A percentile compares a stretch with the other conserved stretches of the same genome.
Conservation (phyloP, 305 asterid species). For the Withania somnifera region DNA sequence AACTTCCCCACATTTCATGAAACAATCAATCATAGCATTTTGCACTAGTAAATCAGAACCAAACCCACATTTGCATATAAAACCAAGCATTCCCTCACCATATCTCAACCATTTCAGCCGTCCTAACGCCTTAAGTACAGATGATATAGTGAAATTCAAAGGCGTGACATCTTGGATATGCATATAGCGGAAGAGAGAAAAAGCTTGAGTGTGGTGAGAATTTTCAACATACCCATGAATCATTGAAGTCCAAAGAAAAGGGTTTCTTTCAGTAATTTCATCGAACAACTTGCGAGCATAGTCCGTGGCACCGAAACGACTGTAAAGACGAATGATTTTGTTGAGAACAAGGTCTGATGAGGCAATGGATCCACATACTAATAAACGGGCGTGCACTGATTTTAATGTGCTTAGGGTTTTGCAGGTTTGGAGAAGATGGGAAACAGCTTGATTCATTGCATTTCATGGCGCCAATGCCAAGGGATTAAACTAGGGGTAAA, state of each 20-base stretch:
- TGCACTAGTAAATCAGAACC: constrained; percentile 11
- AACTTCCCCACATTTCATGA: constrained; percentile 9
- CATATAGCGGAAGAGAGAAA: constrained; percentile 6
- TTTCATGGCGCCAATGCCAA: constrained; percentile 11
- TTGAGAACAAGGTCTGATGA: constrained; percentile 11
- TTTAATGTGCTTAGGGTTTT: not conserved
- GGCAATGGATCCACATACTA: constrained; percentile 5
- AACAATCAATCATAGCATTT: constrained; percentile 12
- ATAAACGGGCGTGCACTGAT: constrained; percentile 6
- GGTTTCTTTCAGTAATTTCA: constrained; percentile 8
- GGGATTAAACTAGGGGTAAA: not conserved
- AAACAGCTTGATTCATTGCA: constrained; percentile 6
- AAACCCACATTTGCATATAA: constrained; percentile 6
- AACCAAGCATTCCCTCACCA: constrained; percentile 9
- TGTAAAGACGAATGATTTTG: constrained; percentile 7
- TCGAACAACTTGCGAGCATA: constrained; percentile 12
- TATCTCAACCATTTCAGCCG: constrained; percentile 7
- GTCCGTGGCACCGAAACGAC: not conserved
- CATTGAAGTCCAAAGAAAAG: constrained; percentile 15
- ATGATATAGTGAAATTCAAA: constrained; percentile 10
- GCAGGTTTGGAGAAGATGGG: constrained; percentile 9
- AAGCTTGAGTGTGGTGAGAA: constrained; percentile 7
- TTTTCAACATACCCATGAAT: constrained; percentile 18
- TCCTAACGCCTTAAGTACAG: constrained; percentile 13
- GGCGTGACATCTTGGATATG: not conserved